These are phyloP conservation scores for Posidonia australis DNA, from an alignment of 106 monocot genomes.

Conservation along the genomic window DNA sequence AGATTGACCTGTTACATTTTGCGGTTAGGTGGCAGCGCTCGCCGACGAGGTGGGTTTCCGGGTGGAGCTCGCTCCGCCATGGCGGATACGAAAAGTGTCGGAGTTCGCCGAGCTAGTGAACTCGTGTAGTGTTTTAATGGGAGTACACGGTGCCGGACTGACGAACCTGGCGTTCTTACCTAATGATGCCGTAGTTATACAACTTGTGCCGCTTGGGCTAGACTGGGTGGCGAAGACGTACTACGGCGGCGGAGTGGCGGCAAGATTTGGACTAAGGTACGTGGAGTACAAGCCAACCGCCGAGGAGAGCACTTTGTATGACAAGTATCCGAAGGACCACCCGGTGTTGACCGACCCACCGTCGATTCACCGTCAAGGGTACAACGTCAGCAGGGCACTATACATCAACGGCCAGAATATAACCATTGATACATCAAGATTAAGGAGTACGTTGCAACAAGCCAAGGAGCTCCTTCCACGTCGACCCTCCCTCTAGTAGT, in stretches of 20 bases:
- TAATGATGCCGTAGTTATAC: slow-evolving; percentile 34
- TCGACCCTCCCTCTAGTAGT: slow-evolving; percentile 1
- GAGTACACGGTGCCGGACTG: no score
- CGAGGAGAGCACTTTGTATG: slow-evolving; percentile 54
- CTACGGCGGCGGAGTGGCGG: slow-evolving; percentile 33
- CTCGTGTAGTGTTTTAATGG: no score
- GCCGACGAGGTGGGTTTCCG: slow-evolving; percentile 33
- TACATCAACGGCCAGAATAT: slow-evolving; percentile 48
- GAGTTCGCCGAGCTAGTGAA: no score
- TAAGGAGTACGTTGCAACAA: slow-evolving; percentile 22
- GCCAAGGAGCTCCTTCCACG: slow-evolving; percentile 5
- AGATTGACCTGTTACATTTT: not conserved
- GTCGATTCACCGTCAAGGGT: slow-evolving; percentile 41
- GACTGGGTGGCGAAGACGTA: slow-evolving; percentile 13
- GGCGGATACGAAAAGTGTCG: no score
- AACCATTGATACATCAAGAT: slow-evolving; percentile 28
- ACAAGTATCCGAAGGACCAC: slow-evolving; percentile 40
- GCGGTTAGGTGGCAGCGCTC: slow-evolving; percentile 12
- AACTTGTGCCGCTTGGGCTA: slow-evolving; percentile 46
- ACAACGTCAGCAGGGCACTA: slow-evolving; percentile 27
- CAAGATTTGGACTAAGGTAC: no score
- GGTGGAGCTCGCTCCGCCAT: no score
- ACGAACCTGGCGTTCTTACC: slow-evolving; percentile 60
- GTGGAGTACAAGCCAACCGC: slow-evolving; percentile 40
- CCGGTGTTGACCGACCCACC: slow-evolving; percentile 52